phyloP scores from a whole-genome alignment of 2,329 filamentous ascomycete species.

The Emergomyces orientalis region DNA sequence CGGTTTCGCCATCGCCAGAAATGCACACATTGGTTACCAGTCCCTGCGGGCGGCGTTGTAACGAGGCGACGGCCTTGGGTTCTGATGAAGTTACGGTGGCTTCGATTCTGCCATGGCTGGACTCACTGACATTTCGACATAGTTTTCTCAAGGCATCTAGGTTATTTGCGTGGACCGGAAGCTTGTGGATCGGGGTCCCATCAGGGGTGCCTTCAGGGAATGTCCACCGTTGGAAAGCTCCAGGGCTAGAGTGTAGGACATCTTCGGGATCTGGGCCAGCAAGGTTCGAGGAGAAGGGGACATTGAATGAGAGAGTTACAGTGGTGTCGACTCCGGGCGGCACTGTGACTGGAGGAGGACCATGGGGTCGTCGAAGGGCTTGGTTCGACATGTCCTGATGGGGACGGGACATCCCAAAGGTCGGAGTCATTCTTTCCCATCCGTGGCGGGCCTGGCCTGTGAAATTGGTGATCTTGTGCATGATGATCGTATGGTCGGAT shows the following conservation, averaged over 20 bases:
- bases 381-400: constrained; percentile 47
- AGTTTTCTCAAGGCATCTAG: constrained; percentile 67
- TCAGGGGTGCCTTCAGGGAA: constrained; percentile 81
- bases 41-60: constrained; percentile 44
- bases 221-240: constrained; percentile 84
- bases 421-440: constrained; percentile 58
- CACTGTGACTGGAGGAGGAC: constrained; percentile 45
- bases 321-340: constrained; percentile 64
- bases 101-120: constrained; percentile 60
- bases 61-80: constrained; percentile 53
- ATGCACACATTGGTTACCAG: constrained; percentile 81
- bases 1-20: constrained; percentile 75
- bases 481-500: constrained; percentile 29
- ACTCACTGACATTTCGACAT: constrained; percentile 71
- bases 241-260: constrained; percentile 82
- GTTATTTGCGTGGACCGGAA: constrained; percentile 87
- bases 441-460: constrained; percentile 57
- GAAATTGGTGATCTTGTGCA: constrained; percentile 62
- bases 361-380: constrained; percentile 47
- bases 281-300: constrained; percentile 88
- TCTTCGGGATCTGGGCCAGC: constrained; percentile 89
- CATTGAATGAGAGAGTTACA: constrained; percentile 93
- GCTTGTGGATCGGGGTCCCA: constrained; percentile 71
- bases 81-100: constrained; percentile 76
- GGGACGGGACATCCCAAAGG: constrained; percentile 54